phyloP scores from a whole-genome alignment of 768 basidiomycete species.

The Cubamyces sp. region DNA sequence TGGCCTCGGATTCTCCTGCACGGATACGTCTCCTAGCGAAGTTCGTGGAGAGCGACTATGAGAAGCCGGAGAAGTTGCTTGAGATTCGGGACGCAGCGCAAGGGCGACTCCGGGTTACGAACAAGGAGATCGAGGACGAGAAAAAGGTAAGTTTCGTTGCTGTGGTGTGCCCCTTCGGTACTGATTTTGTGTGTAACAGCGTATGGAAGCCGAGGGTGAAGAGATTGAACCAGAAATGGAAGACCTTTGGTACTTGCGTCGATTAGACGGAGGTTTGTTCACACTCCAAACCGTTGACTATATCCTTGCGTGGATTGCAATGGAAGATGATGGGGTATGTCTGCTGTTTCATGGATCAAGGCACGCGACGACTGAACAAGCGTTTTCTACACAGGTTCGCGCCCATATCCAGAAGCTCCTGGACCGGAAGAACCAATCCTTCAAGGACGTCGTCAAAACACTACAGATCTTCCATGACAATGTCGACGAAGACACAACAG shows the following conservation, averaged over 20 bases:
- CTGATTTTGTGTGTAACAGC: constrained; percentile 40
- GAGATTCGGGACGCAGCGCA: constrained; percentile 81
- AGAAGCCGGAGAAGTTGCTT: constrained; percentile 91
- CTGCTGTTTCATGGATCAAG: not conserved
- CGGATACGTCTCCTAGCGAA: constrained; percentile 87
- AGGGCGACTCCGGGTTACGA: constrained; percentile 58
- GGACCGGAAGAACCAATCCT: constrained; percentile 66
- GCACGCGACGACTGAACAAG: constrained; percentile 1
- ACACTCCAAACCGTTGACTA: constrained; percentile 92
- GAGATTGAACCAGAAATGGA: constrained; percentile 63
- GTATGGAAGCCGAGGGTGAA: constrained; percentile 59
- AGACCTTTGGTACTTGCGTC: constrained; percentile 81
- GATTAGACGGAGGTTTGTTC: constrained; percentile 86
- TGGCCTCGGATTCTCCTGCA: constrained; percentile 80
- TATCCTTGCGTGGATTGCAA: constrained; percentile 90
- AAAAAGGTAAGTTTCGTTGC: constrained; percentile 51
- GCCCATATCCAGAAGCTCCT: constrained; percentile 79
- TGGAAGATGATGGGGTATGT: constrained; percentile 98
- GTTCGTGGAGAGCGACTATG: constrained; percentile 91
- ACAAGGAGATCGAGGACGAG: constrained; percentile 71
- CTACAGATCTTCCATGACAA: constrained; percentile 75
- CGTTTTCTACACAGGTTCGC: constrained; percentile 60
- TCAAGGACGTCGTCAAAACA: constrained; percentile 72
- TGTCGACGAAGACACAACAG: constrained; percentile 56
- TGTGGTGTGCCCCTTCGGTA: not conserved